These are phyloP conservation scores for Rosa lucieae DNA, from an alignment of 306 rosid species.

Conservation along the genomic window DNA sequence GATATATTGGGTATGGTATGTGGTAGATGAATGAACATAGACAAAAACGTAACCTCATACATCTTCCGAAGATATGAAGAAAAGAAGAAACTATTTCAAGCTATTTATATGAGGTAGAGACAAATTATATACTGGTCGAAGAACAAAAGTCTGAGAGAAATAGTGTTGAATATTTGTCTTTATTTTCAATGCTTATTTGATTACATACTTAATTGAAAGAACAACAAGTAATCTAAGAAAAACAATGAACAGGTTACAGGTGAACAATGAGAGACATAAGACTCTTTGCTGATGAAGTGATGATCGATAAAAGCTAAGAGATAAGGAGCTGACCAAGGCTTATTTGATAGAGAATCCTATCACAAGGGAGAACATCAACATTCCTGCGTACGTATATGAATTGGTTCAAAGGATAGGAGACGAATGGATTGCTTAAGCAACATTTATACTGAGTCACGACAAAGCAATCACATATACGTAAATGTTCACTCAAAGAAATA, in stretches of 20 bases:
- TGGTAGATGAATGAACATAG: background rate
- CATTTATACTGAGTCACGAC: too few relatives aligned
- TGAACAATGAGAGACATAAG: background rate
- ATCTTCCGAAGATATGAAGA: background rate
- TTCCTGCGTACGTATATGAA: background rate
- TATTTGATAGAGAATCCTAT: background rate
- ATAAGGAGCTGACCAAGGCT: background rate
- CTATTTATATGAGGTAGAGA: background rate
- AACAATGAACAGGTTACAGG: background rate
- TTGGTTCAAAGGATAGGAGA: too few relatives aligned
- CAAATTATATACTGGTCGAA: too few relatives aligned
- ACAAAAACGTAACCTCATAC: background rate
- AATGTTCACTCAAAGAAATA: too few relatives aligned
- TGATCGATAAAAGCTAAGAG: background rate
- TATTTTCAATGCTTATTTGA: background rate
- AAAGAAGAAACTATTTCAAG: background rate
- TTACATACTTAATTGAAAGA: background rate
- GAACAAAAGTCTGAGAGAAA: background rate
- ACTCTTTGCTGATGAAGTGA: background rate
- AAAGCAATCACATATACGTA: too few relatives aligned
- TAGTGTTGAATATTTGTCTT: too few relatives aligned
- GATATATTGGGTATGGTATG: background rate
- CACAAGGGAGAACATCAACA: slow-evolving; percentile 1
- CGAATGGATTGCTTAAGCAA: too few relatives aligned
- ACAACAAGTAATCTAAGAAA: background rate